phyloP scores from a whole-genome alignment of 768 basidiomycete genomes.

The Pholiota molesta region DNA sequence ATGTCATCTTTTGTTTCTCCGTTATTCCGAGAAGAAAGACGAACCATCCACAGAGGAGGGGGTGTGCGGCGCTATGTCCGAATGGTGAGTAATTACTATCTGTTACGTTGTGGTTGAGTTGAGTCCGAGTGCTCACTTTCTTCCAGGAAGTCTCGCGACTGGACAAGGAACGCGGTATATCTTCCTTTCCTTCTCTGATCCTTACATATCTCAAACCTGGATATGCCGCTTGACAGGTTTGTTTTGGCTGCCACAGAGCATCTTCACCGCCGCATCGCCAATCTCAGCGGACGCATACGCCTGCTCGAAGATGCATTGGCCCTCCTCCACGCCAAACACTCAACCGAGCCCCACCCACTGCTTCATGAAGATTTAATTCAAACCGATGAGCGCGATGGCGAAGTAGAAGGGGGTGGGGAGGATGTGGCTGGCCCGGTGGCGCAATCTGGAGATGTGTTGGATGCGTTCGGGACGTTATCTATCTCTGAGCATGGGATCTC shows the following conservation, averaged over 20 bases:
- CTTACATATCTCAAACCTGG: neutral
- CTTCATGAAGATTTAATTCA: conserved; percentile 55
- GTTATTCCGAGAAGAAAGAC: conserved; percentile 1
- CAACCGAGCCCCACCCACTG: conserved; percentile 60
- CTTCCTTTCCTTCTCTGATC: neutral
- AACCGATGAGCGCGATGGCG: conserved; percentile 30
- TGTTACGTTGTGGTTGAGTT: too few species aligned
- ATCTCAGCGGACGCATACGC: conserved; percentile 56
- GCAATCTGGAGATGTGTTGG: conserved; percentile 44
- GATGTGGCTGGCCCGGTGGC: conserved; percentile 12
- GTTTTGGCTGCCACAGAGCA: conserved; percentile 70
- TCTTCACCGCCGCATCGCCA: conserved; percentile 57
- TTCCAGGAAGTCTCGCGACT: conserved; percentile 70
- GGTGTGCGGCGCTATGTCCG: conserved; percentile 72
- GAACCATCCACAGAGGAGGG: conserved; percentile 49
- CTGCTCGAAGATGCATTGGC: conserved; percentile 65
- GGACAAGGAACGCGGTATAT: conserved; percentile 72
- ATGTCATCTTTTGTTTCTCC: conserved; percentile 19
- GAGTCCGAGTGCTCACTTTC: neutral
- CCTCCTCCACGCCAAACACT: conserved; percentile 50
- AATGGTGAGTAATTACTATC: conserved; percentile 48
- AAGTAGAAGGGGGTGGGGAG: conserved; percentile 28
- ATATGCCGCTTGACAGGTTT: conserved; percentile 25
- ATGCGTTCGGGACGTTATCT: conserved; percentile 62
- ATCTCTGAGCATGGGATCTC: conserved; percentile 63